phyloP scores from a whole-genome alignment of 2,329 filamentous ascomycete genomes.

The Pestalotiopsis sp. region DNA sequence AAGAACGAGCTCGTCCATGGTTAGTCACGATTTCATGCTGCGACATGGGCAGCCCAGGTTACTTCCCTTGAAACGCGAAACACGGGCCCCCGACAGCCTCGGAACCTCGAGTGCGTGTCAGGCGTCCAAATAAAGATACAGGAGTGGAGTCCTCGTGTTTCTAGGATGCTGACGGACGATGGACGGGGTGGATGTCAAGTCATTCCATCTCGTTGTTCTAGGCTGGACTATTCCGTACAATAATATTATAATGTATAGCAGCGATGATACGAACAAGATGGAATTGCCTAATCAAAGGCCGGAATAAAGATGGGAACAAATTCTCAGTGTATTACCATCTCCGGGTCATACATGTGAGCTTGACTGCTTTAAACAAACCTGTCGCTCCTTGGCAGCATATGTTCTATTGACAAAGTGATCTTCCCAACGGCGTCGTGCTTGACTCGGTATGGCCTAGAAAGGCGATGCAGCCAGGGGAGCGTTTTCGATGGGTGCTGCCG shows the following conservation, averaged over 20 bases:
- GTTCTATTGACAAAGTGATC: background rate
- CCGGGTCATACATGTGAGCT: background rate
- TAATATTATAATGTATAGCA: too few relatives aligned
- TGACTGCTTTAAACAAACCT: background rate
- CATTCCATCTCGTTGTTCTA: background rate
- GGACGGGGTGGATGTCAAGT: background rate
- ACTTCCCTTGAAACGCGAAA: slow-evolving; percentile 7
- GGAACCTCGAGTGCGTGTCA: slow-evolving; percentile 2
- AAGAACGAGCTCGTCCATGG: background rate
- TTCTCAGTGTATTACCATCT: background rate
- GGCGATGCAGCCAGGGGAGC: too few relatives aligned
- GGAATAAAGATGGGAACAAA: background rate
- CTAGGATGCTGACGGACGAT: background rate
- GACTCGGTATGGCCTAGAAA: too few relatives aligned
- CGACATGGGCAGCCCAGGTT: background rate
- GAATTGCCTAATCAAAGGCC: background rate
- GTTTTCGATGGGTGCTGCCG: background rate
- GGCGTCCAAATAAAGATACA: slow-evolving; percentile 5
- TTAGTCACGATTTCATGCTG: background rate
- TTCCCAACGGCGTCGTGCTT: background rate
- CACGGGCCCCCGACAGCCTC: slow-evolving; percentile 2
- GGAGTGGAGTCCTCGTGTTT: slow-evolving; percentile 3
- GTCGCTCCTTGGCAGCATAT: background rate
- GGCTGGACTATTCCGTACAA: too few relatives aligned
- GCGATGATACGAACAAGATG: background rate